Evolutionary conservation across 2,329 filamentous ascomycete genomes (phyloP).

Genomic region (Kalaharituber pfeilii): DNA sequence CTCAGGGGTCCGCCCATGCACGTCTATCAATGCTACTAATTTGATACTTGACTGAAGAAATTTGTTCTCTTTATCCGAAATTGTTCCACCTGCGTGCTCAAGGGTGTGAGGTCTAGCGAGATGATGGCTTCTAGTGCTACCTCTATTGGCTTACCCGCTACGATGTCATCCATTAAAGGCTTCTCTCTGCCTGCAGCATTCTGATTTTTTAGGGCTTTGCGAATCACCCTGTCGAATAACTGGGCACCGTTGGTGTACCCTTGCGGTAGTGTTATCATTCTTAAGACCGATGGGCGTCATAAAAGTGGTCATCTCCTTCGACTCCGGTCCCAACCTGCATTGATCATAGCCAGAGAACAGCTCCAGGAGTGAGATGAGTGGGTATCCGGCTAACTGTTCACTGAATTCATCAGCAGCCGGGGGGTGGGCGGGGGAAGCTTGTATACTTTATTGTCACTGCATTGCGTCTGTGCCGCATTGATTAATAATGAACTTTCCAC

Average conservation of each 20-base stretch:
- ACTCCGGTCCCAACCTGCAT: not conserved
- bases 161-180: not conserved
- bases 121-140: not conserved
- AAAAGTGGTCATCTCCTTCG: not conserved
- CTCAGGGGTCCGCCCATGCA: not conserved
- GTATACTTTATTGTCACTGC: not conserved
- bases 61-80: not conserved
- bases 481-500: not conserved
- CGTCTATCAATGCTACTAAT: not conserved
- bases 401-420: not conserved
- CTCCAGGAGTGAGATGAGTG: not conserved
- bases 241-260: too few relatives aligned
- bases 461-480: not conserved
- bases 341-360: not conserved
- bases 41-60: not conserved
- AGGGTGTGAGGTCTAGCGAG: not conserved
- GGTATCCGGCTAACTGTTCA: not conserved
- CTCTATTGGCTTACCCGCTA: not conserved
- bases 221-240: too few relatives aligned
- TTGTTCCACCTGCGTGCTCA: not conserved
- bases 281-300: not conserved
- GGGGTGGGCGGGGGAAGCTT: too few relatives aligned
- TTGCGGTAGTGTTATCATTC: not conserved
- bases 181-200: not conserved
- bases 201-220: too few relatives aligned